These are phyloP conservation scores for Dipodascus albidus DNA, from an alignment of 805 yeast genomes.

Conservation along the genomic window DNA sequence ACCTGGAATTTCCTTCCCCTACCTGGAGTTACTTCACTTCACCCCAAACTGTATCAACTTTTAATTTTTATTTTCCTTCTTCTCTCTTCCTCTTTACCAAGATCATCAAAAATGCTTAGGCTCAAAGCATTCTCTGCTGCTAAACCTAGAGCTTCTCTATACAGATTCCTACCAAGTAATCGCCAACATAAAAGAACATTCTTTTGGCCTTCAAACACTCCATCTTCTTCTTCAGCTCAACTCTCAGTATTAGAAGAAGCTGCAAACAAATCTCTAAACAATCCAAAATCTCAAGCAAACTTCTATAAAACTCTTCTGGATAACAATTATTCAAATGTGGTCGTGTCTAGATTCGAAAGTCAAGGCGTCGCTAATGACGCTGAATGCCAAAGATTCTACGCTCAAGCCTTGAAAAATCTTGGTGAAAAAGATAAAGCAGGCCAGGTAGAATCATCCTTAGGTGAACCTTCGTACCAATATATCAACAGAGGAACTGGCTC, in stretches of 20 bases:
- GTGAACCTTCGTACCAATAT: constrained; percentile 14
- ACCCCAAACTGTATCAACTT: too few species aligned
- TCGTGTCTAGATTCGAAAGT: constrained; percentile 87
- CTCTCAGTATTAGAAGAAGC: constrained; percentile 62
- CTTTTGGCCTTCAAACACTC: constrained; percentile 5
- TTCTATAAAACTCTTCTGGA: constrained; percentile 67
- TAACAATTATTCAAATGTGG: constrained; percentile 89
- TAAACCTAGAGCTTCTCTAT: not conserved
- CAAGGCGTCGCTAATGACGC: constrained; percentile 80
- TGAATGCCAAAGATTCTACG: constrained; percentile 69
- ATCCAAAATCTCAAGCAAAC: constrained; percentile 67
- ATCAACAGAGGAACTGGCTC: constrained; percentile 23
- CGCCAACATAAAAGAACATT: not conserved
- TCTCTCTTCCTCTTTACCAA: too few species aligned
- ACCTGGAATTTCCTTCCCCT: too few species aligned
- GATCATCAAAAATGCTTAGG: too few species aligned
- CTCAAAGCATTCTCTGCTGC: constrained; percentile 1
- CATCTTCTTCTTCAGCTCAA: constrained; percentile 6
- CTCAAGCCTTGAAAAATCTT: constrained; percentile 65
- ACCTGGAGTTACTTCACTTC: too few species aligned
- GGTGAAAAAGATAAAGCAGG: constrained; percentile 76
- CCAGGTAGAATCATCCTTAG: constrained; percentile 40
- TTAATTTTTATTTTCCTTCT: too few species aligned
- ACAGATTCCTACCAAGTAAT: constrained; percentile 9
- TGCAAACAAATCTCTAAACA: constrained; percentile 69